Evolutionary conservation across 2,329 filamentous ascomycete genomes (phyloP), one percentile per base, ranked within the genome.

Genomic region (Fusarium concolor): DNA sequence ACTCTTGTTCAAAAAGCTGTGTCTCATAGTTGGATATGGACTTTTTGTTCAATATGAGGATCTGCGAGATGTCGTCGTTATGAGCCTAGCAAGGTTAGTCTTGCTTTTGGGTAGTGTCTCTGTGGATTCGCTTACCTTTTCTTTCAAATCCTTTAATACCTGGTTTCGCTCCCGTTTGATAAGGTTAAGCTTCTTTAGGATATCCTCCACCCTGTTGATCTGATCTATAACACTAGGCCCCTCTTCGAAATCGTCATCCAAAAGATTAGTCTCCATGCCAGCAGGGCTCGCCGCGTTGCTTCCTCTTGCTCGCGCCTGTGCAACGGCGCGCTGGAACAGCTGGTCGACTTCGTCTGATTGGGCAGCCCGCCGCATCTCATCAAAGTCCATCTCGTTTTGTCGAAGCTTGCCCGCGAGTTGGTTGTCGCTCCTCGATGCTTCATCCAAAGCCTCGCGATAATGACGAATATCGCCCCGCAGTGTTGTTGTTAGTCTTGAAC

Each of bases 21-120:
- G 86, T 90, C 78, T 99, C 96, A 74, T 96, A 95, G 75, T 93
- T 97, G 20, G 93, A 87, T 74, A 98, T 95, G 3, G 93, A 91
- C 80, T 98, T 99, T 78, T 98, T 98, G 84, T 99, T 99, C 61
- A 99, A 83, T 56, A 99, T 99, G 62, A 99, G 85, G 14, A 98
- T 94, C 75, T 97, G 96, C 7, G 94, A 97, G 67, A 99, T 99
- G 75, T 99, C 96, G 75, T 99, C 96, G 70, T 92, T 93, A 80
- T 97, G 95, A 53, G 95, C 91, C 95, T 97, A 11, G 4, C 18
- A 46, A 65, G 63, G 59, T 79, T 57, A 76, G 72, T 59, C n/a
- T 5, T 6, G 29, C 6, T 31, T 22, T 44, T 22, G 33, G 10
- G 20, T 20, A 38, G 12, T 31, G 10, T 18, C 14, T 29, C 10